phyloP scores from a whole-genome alignment of 345 rosid species.

The Salix viminalis region DNA sequence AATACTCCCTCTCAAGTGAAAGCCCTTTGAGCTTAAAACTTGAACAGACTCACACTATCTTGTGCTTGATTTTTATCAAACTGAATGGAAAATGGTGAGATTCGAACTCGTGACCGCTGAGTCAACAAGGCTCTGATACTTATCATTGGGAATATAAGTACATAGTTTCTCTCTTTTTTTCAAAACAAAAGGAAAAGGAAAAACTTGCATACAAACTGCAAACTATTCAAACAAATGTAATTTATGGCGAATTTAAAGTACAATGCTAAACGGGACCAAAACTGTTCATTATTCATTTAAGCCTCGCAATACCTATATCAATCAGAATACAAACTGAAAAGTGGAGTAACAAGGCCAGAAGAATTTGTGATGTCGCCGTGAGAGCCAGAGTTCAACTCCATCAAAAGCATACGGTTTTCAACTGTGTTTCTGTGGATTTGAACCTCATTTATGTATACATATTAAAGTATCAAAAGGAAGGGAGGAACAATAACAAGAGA shows the following conservation, averaged over 20 bases:
- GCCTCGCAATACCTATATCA: not conserved
- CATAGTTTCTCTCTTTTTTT: not conserved
- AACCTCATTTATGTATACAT: not conserved
- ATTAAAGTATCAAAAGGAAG: conserved; percentile 1
- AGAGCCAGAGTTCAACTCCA: not conserved
- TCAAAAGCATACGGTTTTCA: not conserved
- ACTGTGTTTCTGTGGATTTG: not conserved
- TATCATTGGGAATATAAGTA: not conserved
- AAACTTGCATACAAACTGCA: not conserved
- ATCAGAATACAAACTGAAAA: not conserved
- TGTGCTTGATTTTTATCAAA: no score
- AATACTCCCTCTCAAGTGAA: no score
- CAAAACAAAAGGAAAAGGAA: not conserved
- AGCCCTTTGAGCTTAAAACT: no score
- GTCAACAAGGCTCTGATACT: no score
- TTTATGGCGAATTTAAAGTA: not conserved
- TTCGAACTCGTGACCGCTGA: no score
- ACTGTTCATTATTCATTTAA: not conserved
- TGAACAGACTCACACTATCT: no score
- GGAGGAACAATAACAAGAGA: not conserved
- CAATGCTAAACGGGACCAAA: not conserved
- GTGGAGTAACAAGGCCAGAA: not conserved
- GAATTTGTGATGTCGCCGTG: not conserved
- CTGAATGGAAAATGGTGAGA: no score
- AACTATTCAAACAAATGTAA: not conserved